Evolutionary conservation across 371 early-diverging fungal genomes (phyloP), one percentile per base, ranked within the genome.

Genomic region (Cokeromyces recurvatus): DNA sequence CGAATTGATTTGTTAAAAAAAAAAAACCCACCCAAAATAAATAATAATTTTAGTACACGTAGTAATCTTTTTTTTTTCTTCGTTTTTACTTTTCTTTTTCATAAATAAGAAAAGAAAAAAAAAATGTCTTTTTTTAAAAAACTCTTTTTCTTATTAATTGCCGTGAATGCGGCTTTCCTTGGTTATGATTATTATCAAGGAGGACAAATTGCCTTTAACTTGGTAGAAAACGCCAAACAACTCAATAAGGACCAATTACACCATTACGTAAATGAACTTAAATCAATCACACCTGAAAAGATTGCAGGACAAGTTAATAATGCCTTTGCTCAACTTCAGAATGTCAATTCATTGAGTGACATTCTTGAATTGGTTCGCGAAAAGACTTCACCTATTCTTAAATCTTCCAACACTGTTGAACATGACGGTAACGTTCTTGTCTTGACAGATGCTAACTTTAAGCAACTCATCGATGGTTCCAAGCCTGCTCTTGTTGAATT

Each of bases 401-500:
- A n/a, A n/a, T n/a, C n/a, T n/a, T n/a, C n/a, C n/a, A n/a, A n/a
- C n/a, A 38, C 43, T 19, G 38, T 53, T 24, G 49, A 36, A 40
- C 47, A 38, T 14, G 73, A 74, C 1, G 66, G 58, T 47, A 66
- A 64, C 36, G 76, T 75, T 0, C 38, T 61, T 24, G 89, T 89
- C 10, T 73, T 94, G 65, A 97, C 92, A 21, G 85, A 86, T 32
- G 71, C 79, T 45, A 80, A 74, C 60, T 97, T 92, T 66, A 59
- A 78, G 21, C 55, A 56, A 11, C 71, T 86, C 43, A 93, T 91
- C 36, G 80, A 91, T 68, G 90, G 95, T 69, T 71, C 68, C 12
- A 88, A 88, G 71, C 93, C 95, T 66, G 97, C 95, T 24, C 77
- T 97, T 46, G 73, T 96, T 38, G 94, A 94, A 67, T 89, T 94